Evolutionary conservation across 1,284 basidiomycete genomes (phyloP).

Genomic region (Pulveroboletus sp.): DNA sequence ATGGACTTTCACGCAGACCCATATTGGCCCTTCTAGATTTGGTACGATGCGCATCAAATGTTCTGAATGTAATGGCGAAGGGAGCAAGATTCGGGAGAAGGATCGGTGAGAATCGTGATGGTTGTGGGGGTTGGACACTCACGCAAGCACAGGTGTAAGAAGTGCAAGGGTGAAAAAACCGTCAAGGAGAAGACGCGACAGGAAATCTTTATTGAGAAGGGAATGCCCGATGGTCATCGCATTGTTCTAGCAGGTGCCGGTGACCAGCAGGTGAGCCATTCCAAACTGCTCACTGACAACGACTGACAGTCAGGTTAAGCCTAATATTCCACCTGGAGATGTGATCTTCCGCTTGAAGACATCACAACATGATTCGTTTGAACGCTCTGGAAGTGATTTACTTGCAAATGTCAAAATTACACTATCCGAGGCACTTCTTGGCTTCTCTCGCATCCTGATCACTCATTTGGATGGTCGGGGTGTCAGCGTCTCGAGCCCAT

Average conservation of each 20-base stretch:
- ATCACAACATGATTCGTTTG: conserved; percentile 73
- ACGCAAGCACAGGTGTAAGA: conserved; percentile 74
- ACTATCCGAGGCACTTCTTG: conserved; percentile 89
- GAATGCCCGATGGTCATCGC: conserved; percentile 83
- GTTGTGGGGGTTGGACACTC: conserved; percentile 3
- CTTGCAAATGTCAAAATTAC: conserved; percentile 79
- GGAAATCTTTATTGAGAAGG: conserved; percentile 84
- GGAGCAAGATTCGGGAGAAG: conserved; percentile 83
- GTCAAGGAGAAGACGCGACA: conserved; percentile 87
- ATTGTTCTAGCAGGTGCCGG: conserved; percentile 90
- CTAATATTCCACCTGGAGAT: conserved; percentile 80
- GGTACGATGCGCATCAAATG: conserved; percentile 63
- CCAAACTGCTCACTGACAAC: not conserved
- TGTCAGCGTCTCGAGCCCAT: conserved; percentile 70
- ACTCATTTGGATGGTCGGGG: conserved; percentile 91
- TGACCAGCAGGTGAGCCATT: conserved; percentile 74
- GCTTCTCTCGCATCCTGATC: conserved; percentile 84
- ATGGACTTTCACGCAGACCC: conserved; percentile 63
- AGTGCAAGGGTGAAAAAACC: conserved; percentile 88
- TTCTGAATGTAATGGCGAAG: conserved; percentile 78
- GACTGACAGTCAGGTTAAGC: conserved; percentile 47
- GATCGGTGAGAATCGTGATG: conserved; percentile 59
- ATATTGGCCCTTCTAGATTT: conserved; percentile 53
- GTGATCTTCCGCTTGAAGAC: conserved; percentile 84
- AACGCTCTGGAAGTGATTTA: conserved; percentile 77